These are phyloP conservation scores for Trichothecium sympodiale DNA, from an alignment of 2,329 filamentous ascomycete genomes.

Conservation along the genomic window DNA sequence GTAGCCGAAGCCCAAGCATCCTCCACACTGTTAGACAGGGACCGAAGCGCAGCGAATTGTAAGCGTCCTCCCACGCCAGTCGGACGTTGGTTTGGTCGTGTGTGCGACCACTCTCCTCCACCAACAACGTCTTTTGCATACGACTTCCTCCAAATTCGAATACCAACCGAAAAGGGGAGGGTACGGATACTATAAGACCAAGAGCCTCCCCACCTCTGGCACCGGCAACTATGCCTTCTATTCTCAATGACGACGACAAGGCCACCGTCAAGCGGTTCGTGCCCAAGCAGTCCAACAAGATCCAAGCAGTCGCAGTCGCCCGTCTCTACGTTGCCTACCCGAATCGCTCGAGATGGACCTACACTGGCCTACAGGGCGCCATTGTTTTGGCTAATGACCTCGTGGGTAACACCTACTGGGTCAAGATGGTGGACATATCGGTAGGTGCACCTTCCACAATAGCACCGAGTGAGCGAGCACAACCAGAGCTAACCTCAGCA, in stretches of 20 bases:
- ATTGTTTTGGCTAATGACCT: constrained; percentile 86
- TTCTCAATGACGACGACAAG: constrained; percentile 88
- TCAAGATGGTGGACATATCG: constrained; percentile 95
- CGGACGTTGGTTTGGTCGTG: too few relatives aligned
- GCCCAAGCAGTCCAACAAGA: constrained; percentile 92
- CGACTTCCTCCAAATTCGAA: too few relatives aligned
- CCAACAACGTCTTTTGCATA: too few relatives aligned
- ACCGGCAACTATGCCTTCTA: constrained; percentile 40
- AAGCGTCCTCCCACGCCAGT: too few relatives aligned
- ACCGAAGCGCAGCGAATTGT: too few relatives aligned
- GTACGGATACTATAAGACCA: background rate
- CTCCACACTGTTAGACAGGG: too few relatives aligned
- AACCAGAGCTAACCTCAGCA: constrained; percentile 21
- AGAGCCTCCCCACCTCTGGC: background rate
- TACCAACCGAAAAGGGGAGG: background rate
- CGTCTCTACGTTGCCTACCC: constrained; percentile 90
- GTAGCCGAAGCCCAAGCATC: too few relatives aligned
- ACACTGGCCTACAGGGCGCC: constrained; percentile 87
- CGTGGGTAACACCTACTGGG: constrained; percentile 91
- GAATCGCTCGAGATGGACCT: constrained; percentile 77
- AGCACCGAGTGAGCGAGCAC: constrained; percentile 6
- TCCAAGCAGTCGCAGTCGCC: constrained; percentile 87
- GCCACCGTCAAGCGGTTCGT: constrained; percentile 91
- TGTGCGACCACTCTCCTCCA: too few relatives aligned
- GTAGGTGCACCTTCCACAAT: constrained; percentile 32